phyloP scores from a whole-genome alignment of 306 rosid species.

The Cucurbita moschata region DNA sequence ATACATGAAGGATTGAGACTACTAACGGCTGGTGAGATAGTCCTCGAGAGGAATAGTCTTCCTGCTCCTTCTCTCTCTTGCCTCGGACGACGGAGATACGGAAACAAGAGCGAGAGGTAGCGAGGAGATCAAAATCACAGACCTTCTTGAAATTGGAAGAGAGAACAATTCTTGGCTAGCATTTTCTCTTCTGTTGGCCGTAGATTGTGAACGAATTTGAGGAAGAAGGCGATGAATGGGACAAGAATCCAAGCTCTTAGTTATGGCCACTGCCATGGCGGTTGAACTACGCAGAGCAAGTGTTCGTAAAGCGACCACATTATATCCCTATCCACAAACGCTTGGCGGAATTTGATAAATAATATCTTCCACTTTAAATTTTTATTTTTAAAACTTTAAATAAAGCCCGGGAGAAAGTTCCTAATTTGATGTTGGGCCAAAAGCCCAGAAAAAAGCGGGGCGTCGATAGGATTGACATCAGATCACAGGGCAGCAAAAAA shows the following conservation, averaged over 20 bases:
- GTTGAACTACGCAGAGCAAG: not conserved
- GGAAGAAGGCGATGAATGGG: constrained; percentile 3
- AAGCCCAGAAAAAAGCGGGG: not conserved
- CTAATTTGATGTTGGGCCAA: not conserved
- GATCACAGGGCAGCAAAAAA: not conserved
- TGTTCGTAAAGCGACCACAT: not conserved
- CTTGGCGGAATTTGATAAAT: not conserved
- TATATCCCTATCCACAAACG: constrained; percentile 2
- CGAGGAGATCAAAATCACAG: constrained; percentile 40
- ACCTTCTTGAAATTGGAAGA: constrained; percentile 46
- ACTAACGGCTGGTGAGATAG: constrained; percentile 46
- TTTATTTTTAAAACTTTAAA: not conserved
- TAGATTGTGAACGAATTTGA: not conserved
- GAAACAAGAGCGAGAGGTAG: constrained; percentile 31
- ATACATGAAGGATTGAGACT: not conserved
- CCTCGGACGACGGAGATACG: constrained; percentile 24
- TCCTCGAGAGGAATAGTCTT: constrained; percentile 52
- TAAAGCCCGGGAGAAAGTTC: not conserved
- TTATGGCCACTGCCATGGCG: constrained; percentile 1
- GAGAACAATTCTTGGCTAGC: constrained; percentile 6
- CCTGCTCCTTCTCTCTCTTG: constrained; percentile 65
- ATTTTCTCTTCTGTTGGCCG: not conserved
- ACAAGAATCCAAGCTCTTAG: constrained; percentile 3
- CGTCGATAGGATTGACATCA: not conserved
- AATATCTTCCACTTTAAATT: not conserved